Evolutionary conservation across 75 land plant genomes (phyloP), one percentile per base, ranked within the genome.

Genomic region (Larix kaempferi): DNA sequence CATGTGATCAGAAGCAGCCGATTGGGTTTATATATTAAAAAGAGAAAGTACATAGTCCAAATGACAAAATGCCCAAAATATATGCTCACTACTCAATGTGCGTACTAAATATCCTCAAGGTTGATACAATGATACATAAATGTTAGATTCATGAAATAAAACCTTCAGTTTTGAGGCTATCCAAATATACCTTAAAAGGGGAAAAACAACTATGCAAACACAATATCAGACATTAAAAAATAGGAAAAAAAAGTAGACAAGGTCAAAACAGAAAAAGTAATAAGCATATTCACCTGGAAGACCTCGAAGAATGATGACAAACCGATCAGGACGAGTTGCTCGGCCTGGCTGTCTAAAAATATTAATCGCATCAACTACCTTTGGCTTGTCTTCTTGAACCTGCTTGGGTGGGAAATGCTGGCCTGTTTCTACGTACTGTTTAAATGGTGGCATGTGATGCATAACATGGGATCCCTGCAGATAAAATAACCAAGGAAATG

Each of bases 261-360:
- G 23, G 11, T 29, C 59, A 80, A 74, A 75, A 73, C 14, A 58
- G 4, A 57, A 64, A 56, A 3, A 13, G 66, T 2, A 25, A 49
- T 52, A 4, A 73, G 5, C n/a, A 62, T 5, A 39, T n/a, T 19
- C 60, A 93, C 96, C 96, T 84, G 96, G 96, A 80, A 93, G 91
- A 13, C 96, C 96, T 62, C 96, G 91, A 73, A 93, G 91, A 23
- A 93, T 91, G 17, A 93, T 75, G 52, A 88, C 96, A 78, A 93
- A 72, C 82, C 88, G 88, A 81, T 88, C 96, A 25, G 96, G 96
- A 4, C 96, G 91, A 19, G 86, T 81, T 44, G 85, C 81, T 33
- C 96, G 87, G 71, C 87, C 82, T 37, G 96, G 93, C 3, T 65
- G 80, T 82, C 78, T 86, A 65, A 93, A 88, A 49, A 93, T 78